A percentile compares a stretch with the other conserved stretches of the same genome.
These are phyloP conservation scores for Phytopythium oedochilum DNA, from an alignment of 352 stramenopile genomes.

Conservation along the genomic window DNA sequence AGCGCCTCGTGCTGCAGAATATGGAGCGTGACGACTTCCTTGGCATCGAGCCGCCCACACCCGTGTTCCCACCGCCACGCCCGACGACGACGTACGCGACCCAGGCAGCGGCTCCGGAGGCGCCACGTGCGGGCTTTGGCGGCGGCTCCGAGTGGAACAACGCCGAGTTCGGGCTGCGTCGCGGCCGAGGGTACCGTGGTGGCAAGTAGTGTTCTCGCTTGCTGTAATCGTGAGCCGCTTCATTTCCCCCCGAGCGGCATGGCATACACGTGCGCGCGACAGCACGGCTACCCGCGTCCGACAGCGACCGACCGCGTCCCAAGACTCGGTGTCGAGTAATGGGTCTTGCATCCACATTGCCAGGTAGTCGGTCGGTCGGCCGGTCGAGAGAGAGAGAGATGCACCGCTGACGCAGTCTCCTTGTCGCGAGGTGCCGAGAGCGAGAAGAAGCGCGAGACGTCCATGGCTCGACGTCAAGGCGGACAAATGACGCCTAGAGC, in stretches of 20 bases:
- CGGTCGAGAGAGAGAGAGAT: too few relatives aligned
- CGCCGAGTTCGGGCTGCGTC: slow-evolving; percentile 72
- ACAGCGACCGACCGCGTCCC: too few relatives aligned
- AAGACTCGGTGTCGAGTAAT: neutral
- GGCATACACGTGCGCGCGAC: neutral
- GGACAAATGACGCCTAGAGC: too few relatives aligned
- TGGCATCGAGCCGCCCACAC: slow-evolving; percentile 7
- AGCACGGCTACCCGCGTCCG: neutral
- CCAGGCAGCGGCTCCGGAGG: slow-evolving; percentile 16
- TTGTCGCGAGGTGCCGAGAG: neutral
- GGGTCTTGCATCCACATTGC: too few relatives aligned
- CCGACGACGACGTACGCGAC: slow-evolving; percentile 14
- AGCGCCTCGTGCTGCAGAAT: slow-evolving; percentile 83
- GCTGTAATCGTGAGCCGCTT: neutral
- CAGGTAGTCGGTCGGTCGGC: too few relatives aligned
- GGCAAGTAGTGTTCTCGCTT: slow-evolving; percentile 26
- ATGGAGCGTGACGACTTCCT: slow-evolving; percentile 82
- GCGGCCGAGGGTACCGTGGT: slow-evolving; percentile 61
- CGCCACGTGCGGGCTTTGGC: slow-evolving; percentile 48
- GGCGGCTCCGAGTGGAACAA: slow-evolving; percentile 80
- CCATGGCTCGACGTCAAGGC: too few relatives aligned
- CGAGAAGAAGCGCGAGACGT: too few relatives aligned
- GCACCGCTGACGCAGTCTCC: too few relatives aligned
- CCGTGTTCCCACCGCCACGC: slow-evolving; percentile 13
- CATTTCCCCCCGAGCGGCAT: neutral